Conservation (phyloP, 192 early-diverging fungal species). For the Mortierella alpina region DNA sequence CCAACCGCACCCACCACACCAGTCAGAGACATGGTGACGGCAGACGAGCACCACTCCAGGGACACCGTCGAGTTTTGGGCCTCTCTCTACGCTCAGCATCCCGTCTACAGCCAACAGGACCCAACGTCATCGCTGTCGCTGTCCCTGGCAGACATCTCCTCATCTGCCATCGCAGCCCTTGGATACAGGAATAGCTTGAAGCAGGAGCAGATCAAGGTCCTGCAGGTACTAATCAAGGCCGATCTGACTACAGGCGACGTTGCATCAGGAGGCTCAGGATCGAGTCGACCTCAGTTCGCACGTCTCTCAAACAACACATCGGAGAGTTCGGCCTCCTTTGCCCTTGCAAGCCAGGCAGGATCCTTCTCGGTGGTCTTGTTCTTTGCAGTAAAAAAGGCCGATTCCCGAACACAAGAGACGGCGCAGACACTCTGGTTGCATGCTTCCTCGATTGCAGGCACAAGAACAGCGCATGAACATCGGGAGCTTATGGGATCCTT, state of each 20-base stretch:
- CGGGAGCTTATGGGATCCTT: conserved; percentile 35
- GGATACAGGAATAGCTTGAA: conserved; percentile 1
- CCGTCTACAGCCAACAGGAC: conserved; percentile 8
- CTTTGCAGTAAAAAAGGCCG: conserved; percentile 26
- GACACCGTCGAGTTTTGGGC: conserved; percentile 40
- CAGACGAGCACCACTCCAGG: not conserved
- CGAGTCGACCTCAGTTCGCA: too few species aligned
- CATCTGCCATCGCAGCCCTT: not conserved
- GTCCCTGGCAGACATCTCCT: not conserved
- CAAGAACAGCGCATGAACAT: conserved; percentile 11
- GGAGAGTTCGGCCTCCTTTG: too few species aligned
- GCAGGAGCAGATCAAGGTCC: conserved; percentile 16
- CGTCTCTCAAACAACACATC: too few species aligned
- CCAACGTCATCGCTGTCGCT: not conserved
- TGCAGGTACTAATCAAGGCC: conserved; percentile 34
- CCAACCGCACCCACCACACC: not conserved
- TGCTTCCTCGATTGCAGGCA: conserved; percentile 4
- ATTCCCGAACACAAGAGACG: not conserved
- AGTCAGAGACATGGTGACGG: too few species aligned
- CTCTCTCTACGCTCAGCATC: conserved; percentile 40
- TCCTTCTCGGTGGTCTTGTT: conserved; percentile 42
- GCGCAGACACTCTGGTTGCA: conserved; percentile 22
- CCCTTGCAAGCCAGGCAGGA: not conserved
- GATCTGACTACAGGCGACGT: conserved; percentile 4
- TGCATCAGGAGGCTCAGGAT: not conserved